Base-by-base conservation (phyloP, 306 rosid genomes). In the Vachellia collinsii region DNA sequence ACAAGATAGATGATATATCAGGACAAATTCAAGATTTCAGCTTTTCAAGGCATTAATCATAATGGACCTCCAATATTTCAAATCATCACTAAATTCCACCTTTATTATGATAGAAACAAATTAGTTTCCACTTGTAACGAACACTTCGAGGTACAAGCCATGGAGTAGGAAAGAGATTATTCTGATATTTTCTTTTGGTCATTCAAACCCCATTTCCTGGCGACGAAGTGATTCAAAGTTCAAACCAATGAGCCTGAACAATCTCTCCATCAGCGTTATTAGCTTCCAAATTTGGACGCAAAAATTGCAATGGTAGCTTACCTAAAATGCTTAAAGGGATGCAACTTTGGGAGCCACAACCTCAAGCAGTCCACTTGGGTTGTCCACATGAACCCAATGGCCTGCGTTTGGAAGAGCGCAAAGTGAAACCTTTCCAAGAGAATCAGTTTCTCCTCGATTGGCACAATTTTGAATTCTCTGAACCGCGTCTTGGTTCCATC, bases 361-460 rank as follows among this genome's bases (percentile, higher is more conserved):
- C 79, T 90, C 91, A 43, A 95, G 88, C 83, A 93, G 96, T 76
- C 99, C 97, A 78, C 87, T 89, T 25, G 99, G 97, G 76, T 91
- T 93, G 86, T 93, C 98, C 82, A 86, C 93, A 80, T 95, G 97
- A 91, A 95, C 97, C 99, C 99, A 95, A 56, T 95, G 99, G 42
- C 98, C 97, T 14, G 97, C 88, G 63, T 88, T 79, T 51, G 99
- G 98, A 84, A 95, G 99, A 85, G 91, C 79, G 70, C 73, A 81
- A 70, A 75, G 74, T 3, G 90, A 90, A 83, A 89, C 86, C 84
- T 88, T 89, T 64, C 99, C 98, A 41, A 50, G 72, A 25, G 87
- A 87, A 48, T 65, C 89, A 25, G 81, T 83, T 84, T 61, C 84
- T 85, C 71, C 82, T 43, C 47, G 76, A 75, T 80, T 76, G 38